Base-by-base conservation (phyloP, 2,329 filamentous ascomycete species). In the Aspergillus carbonarius region DNA sequence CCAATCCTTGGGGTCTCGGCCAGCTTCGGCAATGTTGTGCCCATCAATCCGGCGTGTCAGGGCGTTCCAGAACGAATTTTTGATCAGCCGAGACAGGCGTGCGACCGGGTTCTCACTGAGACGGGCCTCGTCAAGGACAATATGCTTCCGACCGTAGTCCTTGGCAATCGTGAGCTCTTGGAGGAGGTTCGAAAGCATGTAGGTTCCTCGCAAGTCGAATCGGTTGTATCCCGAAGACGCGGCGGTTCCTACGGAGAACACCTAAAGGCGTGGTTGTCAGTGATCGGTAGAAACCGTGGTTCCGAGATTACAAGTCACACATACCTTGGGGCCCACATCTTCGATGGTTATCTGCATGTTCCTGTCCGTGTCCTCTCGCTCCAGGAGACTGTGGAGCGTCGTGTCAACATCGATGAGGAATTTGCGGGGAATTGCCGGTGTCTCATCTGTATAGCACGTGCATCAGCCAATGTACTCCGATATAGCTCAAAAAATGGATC, bases 331-430 rank as follows among this genome's bases (percentile, higher is more conserved):
- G 0, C 95, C 95, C 63, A 86, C 85, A 77, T 99, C 95, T 72
- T 98, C 95, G 68, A 98, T 96, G 30, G 95, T 99, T 74, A 99
- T 99, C 76, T 98, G 93, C 82, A 92, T 91, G 76, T 99, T 97
- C 57, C 85, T 82, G 76, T 99, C 93, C 30, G 93, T 96, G 71
- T 99, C 95, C 75, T 99, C 95, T 65, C 93, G 89, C 37, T 86
- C 85, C 61, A 92, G 82, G 46, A 99, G 82, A 59, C 85, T 88
- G 70, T 92, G 84, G 58, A 96, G 83, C 0, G 93, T 97, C 20
- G 86, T 81, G 50, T 96, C 89, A 68, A 98, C 93, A 67, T 95
- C 85, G 73, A 98, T 87, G 37, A 96, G 83, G 76, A 96, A 96
- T 66, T 88, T 89, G 61, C 91, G 90, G 57, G 89, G 85, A 50